Evolutionary conservation across 495 filamentous ascomycete species (phyloP).

Genomic region (Xylaria acuta): DNA sequence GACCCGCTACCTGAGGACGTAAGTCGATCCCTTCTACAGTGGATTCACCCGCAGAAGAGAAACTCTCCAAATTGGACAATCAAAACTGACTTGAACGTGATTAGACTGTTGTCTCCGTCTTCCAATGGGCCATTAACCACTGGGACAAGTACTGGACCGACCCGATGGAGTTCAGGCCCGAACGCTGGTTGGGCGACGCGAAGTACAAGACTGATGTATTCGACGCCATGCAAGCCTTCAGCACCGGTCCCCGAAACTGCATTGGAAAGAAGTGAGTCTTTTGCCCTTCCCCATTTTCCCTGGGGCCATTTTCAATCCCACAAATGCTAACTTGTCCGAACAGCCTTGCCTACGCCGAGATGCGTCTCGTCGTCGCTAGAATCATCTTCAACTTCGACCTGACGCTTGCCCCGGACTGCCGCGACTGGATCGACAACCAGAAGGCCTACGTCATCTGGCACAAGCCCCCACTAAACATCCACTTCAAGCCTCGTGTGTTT

Average conservation of each 20-base stretch:
- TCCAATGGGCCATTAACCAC: slow-evolving; percentile 56
- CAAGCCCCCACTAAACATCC: slow-evolving; percentile 44
- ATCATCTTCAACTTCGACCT: slow-evolving; percentile 58
- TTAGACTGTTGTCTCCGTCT: slow-evolving; percentile 57
- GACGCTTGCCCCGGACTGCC: slow-evolving; percentile 46
- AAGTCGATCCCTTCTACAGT: slow-evolving; percentile 18
- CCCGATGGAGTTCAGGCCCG: slow-evolving; percentile 56
- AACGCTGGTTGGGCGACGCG: slow-evolving; percentile 53
- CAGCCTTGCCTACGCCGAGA: slow-evolving; percentile 54
- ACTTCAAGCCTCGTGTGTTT: slow-evolving; percentile 37
- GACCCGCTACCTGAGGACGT: slow-evolving; percentile 52
- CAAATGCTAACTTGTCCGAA: slow-evolving; percentile 6
- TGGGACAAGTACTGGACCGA: slow-evolving; percentile 46
- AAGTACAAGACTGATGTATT: slow-evolving; percentile 51
- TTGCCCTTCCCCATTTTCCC: not conserved
- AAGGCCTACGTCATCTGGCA: slow-evolving; percentile 47
- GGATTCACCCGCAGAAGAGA: not conserved
- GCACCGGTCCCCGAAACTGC: slow-evolving; percentile 61
- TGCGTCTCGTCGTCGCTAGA: slow-evolving; percentile 54
- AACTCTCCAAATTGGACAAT: not conserved
- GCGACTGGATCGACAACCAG: slow-evolving; percentile 42
- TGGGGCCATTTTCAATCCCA: not conserved
- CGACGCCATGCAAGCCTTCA: slow-evolving; percentile 59
- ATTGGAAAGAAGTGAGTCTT: slow-evolving; percentile 61
- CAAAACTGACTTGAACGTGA: slow-evolving; percentile 1